These are phyloP conservation scores for Rhizomucor pusillus DNA, from an alignment of 371 early-diverging fungal species.

Conservation along the genomic window DNA sequence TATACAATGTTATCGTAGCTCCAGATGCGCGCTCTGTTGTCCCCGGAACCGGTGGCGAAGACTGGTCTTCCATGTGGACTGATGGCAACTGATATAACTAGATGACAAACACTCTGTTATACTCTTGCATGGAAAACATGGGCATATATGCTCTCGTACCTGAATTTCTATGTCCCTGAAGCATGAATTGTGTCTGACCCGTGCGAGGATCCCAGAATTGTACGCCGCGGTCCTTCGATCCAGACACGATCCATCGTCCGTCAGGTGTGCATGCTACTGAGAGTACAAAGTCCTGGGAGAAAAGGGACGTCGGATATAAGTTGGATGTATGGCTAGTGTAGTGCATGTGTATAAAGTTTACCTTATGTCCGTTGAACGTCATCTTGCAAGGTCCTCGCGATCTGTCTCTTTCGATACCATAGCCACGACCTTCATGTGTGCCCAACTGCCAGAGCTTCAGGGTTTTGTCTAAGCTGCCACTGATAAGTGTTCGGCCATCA, in stretches of 20 bases:
- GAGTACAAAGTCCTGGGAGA: conserved; percentile 87
- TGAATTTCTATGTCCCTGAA: conserved; percentile 96
- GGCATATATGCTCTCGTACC: conserved; percentile 17
- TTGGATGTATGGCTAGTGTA: neutral
- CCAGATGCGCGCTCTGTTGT: conserved; percentile 93
- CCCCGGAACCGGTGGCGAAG: conserved; percentile 97
- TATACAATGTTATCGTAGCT: conserved; percentile 53
- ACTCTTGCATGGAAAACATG: too few relatives aligned
- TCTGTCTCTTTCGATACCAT: too few relatives aligned
- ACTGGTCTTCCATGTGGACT: conserved; percentile 73
- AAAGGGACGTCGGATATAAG: too few relatives aligned
- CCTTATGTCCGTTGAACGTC: conserved; percentile 68
- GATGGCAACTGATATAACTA: conserved; percentile 92
- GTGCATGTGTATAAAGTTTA: conserved; percentile 4
- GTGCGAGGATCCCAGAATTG: conserved; percentile 92
- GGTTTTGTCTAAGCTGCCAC: conserved; percentile 95
- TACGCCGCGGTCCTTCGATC: conserved; percentile 92
- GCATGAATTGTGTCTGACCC: conserved; percentile 81
- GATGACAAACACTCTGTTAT: too few relatives aligned
- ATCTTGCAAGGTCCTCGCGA: conserved; percentile 34
- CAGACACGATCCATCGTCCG: conserved; percentile 91
- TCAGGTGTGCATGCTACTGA: conserved; percentile 91
- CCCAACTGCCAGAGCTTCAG: conserved; percentile 91
- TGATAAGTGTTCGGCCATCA: conserved; percentile 89
- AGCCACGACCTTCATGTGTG: conserved; percentile 15